phyloP scores from a whole-genome alignment of 129 eudicot genomes.

The Centrapalus pauciflorus region DNA sequence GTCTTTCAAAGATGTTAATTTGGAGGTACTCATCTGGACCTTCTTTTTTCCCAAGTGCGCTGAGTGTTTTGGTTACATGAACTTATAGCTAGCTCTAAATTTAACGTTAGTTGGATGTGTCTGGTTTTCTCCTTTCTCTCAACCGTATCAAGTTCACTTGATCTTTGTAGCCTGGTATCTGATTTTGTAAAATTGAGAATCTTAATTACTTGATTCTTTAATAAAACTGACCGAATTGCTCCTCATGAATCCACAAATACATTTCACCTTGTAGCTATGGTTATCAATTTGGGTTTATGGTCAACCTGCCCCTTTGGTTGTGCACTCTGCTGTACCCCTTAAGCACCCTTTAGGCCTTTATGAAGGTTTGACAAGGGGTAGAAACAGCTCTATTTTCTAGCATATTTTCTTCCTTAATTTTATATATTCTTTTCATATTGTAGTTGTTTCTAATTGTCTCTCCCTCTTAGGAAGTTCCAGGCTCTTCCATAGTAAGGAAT shows the following conservation, averaged over 20 bases:
- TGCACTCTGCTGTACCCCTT: background rate
- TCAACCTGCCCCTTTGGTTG: background rate
- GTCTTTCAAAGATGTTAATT: constrained; percentile 61
- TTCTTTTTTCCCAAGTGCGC: background rate
- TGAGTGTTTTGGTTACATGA: background rate
- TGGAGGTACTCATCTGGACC: constrained; percentile 49
- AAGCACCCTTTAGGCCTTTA: background rate
- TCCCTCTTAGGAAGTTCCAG: constrained; percentile 66
- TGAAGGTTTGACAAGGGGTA: background rate
- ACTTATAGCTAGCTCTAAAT: background rate
- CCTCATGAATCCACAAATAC: background rate
- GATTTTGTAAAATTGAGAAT: background rate
- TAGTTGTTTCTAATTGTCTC: background rate
- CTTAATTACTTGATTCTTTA: background rate
- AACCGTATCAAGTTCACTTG: background rate
- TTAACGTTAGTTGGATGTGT: background rate
- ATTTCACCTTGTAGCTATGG: background rate
- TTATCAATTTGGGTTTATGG: background rate
- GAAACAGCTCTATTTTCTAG: background rate
- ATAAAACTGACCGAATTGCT: background rate
- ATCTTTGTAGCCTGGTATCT: background rate
- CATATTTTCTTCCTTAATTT: background rate
- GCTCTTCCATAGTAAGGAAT: constrained; percentile 50
- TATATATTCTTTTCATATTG: no score
- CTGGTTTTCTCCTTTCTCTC: background rate